Evolutionary conservation across 345 rosid species (phyloP), one percentile per base, ranked within the genome.

Genomic region (Viola odorata): DNA sequence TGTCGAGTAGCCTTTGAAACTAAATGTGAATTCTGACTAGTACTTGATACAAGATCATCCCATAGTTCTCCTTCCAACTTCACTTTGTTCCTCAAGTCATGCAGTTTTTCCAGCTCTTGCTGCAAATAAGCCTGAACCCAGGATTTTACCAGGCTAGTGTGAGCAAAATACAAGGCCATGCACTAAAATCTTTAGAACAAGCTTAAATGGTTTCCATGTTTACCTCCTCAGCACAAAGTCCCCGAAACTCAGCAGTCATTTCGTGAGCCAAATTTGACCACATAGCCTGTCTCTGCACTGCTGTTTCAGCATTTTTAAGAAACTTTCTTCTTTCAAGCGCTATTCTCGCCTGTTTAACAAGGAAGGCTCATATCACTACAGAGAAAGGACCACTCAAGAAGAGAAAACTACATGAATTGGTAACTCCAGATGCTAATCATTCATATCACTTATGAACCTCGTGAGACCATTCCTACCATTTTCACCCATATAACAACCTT

Each of bases 161-260:
- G 64, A 50, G 50, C 47, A 38, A 68, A 57, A 37, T 37, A 47
- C 51, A 51, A 8, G 47, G 16, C 12, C 62, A 41, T 17, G 11
- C 6, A 32, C 53, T 23, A 41, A 53, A 58, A 52, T 14, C 37
- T 40, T 63, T 5, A 5, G 12, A 39, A 61, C 40, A 50, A 42
- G 37, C 53, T 57, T 37, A 60, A 63, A 14, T 12, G 48, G 60
- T 38, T 63, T 66, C 50, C 40, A 3, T 36, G 50, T 61, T 58
- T 73, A 91, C 99, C 97, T 94, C 99, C 77, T 94, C 99, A 56
- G 99, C 99, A 77, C 99, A 94, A 63, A 94, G 91, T 64, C 99
- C 92, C 81, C 99, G 95, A 69, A 94, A 94, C 68, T 94, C 99
- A 57, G 96, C 99, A 62, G 99, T 94, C 99, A 94, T 90, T 80